Evolutionary conservation across 2,329 filamentous ascomycete genomes (phyloP), one percentile per base, ranked within the genome.

Genomic region (Helotiales sp.): DNA sequence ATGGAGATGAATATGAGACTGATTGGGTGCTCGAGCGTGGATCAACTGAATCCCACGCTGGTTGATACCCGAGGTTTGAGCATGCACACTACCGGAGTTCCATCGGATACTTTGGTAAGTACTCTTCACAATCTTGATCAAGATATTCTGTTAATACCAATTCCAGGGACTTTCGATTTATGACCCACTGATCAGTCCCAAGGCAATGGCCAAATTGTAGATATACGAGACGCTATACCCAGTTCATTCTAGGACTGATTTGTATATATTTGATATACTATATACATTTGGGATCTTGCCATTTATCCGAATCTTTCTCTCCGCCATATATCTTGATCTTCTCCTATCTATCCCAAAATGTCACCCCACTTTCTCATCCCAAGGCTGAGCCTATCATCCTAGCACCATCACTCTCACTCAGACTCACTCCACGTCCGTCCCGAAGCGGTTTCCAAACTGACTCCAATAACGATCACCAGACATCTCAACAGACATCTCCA

Each of bases 1-100:
- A 92, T 99, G 87, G 93, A 96, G 82, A 98, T 98, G 95, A 96
- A 95, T 77, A 98, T 99, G 96, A 88, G 96, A 6, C 82, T 99
- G 70, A 93, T 99, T 73, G 96, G 96, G 10, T 92, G 89, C 67
- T 87, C 85, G 22, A 89, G 81, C 68, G 79, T 99, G 34, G 88
- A 89, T 40, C 89, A 99, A 73, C 81, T 99, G 69, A 92, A 91
- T 69, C 91, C 94, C 0, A 89, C 88, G 28, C 81, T 99, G 79
- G 79, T 99, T 22, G 96, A 99, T 77, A 87, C 88, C 0, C 83
- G 91, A 68, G 92, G 90, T 2, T 77, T 97, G 72, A 84, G 81
- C 70, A 82, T 84, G 70, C 90, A 91, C 74, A 82, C 80, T 13
- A 84, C 86, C 1, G 75, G 78, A 47, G 86, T 90, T 40, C 89